Percentiles rank a stretch among this genome's conserved stretches.
These are phyloP conservation scores for Nymphaea colorata DNA, from an alignment of 164 flowering plant species.

Conservation along the genomic window DNA sequence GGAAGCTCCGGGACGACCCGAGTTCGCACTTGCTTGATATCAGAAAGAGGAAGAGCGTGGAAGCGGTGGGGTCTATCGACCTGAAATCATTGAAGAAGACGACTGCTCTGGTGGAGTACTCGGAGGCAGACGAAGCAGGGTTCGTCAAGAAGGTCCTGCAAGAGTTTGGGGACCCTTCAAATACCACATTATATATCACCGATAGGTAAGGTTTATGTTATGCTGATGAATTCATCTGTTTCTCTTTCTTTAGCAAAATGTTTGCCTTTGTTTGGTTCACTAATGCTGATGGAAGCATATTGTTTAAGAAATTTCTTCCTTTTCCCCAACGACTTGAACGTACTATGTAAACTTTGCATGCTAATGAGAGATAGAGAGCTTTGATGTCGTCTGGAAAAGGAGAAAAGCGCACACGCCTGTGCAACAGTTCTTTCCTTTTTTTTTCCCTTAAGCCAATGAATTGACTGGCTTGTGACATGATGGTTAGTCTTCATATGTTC, in stretches of 20 bases:
- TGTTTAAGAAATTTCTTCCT: too few relatives aligned
- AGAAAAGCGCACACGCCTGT: too few relatives aligned
- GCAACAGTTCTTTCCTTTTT: too few relatives aligned
- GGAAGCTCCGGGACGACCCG: conserved; percentile 57
- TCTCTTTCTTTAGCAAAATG: not conserved
- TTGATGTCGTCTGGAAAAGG: too few relatives aligned
- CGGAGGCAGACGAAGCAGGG: conserved; percentile 45
- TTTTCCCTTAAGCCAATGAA: too few relatives aligned
- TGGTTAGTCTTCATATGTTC: too few relatives aligned
- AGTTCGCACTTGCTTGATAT: conserved; percentile 59
- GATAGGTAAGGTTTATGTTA: conserved; percentile 41
- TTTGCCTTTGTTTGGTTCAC: too few relatives aligned
- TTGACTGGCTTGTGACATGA: too few relatives aligned
- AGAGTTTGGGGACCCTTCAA: conserved; percentile 39
- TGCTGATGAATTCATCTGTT: not conserved
- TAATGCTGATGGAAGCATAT: too few relatives aligned
- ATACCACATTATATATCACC: conserved; percentile 48
- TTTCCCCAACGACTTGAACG: too few relatives aligned
- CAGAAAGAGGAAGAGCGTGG: conserved; percentile 42
- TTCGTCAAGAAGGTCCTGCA: conserved; percentile 54
- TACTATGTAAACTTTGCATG: too few relatives aligned
- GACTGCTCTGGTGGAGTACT: conserved; percentile 35
- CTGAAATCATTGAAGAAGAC: conserved; percentile 47
- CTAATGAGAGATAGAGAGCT: too few relatives aligned
- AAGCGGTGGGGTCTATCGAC: conserved; percentile 52